These are phyloP conservation scores for Podaxis carcinomalis DNA, from an alignment of 768 basidiomycete genomes.

Conservation along the genomic window DNA sequence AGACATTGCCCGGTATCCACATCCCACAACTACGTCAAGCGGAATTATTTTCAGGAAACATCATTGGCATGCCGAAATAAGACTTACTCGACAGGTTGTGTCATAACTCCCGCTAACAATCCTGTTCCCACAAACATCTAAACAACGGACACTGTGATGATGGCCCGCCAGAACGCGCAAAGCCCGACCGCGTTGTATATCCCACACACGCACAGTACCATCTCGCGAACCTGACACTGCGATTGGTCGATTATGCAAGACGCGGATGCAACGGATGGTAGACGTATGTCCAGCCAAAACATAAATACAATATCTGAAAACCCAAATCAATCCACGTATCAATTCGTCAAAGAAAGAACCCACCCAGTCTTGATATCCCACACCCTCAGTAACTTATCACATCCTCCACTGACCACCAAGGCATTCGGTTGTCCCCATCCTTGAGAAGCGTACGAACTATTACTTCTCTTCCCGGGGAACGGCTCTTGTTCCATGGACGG, in stretches of 20 bases:
- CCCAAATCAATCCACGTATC: neutral
- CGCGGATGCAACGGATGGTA: slow-evolving; percentile 88
- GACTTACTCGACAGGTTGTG: slow-evolving; percentile 70
- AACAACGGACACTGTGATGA: slow-evolving; percentile 73
- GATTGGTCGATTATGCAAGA: slow-evolving; percentile 81
- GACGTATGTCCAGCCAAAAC: slow-evolving; percentile 80
- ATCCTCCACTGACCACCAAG: slow-evolving; percentile 87
- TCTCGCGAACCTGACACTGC: slow-evolving; percentile 92
- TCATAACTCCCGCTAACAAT: slow-evolving; percentile 96
- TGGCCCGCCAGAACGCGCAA: slow-evolving; percentile 74
- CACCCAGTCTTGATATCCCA: slow-evolving; percentile 91
- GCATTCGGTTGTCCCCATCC: slow-evolving; percentile 90
- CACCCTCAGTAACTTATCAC: slow-evolving; percentile 86
- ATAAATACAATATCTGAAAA: slow-evolving; percentile 61
- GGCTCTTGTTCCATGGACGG: neutral
- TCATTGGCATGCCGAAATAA: neutral
- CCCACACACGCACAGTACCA: slow-evolving; percentile 85
- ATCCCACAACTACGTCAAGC: slow-evolving; percentile 68
- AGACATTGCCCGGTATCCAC: slow-evolving; percentile 86
- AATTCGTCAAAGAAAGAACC: slow-evolving; percentile 17
- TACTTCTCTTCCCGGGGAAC: slow-evolving; percentile 33
- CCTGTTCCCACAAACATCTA: slow-evolving; percentile 81
- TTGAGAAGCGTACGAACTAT: slow-evolving; percentile 60
- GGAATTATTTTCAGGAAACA: slow-evolving; percentile 5
- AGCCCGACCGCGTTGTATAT: slow-evolving; percentile 74